Percentiles rank a stretch among this genome's conserved stretches.
phyloP scores from a whole-genome alignment of 495 filamentous ascomycete genomes.

The Amphirosellinia nigrospora region DNA sequence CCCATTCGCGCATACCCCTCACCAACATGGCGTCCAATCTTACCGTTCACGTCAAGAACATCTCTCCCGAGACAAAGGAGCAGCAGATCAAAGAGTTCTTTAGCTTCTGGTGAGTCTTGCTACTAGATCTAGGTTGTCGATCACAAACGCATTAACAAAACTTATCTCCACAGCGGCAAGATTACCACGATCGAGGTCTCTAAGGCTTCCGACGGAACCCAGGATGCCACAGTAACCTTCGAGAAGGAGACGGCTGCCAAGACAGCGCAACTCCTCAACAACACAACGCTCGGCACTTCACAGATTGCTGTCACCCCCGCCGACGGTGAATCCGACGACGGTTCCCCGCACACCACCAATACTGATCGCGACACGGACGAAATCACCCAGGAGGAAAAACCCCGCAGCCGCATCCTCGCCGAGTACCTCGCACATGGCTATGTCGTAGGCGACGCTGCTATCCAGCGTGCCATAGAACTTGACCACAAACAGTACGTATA shows the following conservation, averaged over 20 bases:
- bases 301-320: conserved; percentile 78
- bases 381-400: conserved; percentile 93
- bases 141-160: conserved; percentile 38
- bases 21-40: conserved; percentile 47
- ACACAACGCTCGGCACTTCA: conserved; percentile 85
- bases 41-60: conserved; percentile 75
- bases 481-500: conserved; percentile 76
- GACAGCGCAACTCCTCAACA: conserved; percentile 94
- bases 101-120: conserved; percentile 83
- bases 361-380: conserved; percentile 66
- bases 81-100: conserved; percentile 97
- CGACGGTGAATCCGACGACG: conserved; percentile 69
- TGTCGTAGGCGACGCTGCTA: conserved; percentile 78
- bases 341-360: conserved; percentile 51
- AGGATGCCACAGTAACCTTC: conserved; percentile 90
- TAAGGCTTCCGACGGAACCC: conserved; percentile 62
- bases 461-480: conserved; percentile 83
- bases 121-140: background rate
- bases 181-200: conserved; percentile 82
- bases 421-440: conserved; percentile 98
- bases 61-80: conserved; percentile 77
- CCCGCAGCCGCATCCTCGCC: conserved; percentile 86
- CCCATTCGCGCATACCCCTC: conserved; percentile 21
- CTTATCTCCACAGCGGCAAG: conserved; percentile 71
- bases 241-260: conserved; percentile 95